Evolutionary conservation across 2,329 filamentous ascomycete genomes (phyloP).

Genomic region (Pyrenochaeta sp.): DNA sequence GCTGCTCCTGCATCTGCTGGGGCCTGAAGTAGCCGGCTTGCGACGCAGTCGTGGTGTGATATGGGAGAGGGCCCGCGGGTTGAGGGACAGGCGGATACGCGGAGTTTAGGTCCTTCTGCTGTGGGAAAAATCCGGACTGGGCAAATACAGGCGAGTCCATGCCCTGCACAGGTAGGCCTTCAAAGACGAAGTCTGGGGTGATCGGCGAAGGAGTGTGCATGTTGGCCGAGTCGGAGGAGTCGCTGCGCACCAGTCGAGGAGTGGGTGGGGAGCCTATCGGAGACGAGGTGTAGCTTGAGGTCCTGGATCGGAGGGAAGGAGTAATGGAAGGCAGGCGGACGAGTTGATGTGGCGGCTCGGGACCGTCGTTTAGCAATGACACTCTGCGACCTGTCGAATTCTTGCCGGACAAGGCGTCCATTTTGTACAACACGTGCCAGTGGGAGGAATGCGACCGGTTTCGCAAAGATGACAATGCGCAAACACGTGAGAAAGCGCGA

Average conservation of each 20-base stretch:
- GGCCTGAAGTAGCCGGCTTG: conserved; percentile 34
- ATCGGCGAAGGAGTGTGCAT: conserved; percentile 57
- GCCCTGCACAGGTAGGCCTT: conserved; percentile 23
- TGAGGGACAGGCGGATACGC: conserved; percentile 39
- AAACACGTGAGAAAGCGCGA: conserved; percentile 30
- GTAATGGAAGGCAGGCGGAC: conserved; percentile 48
- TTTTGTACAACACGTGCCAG: conserved; percentile 49
- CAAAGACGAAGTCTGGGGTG: conserved; percentile 53
- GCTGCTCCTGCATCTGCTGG: conserved; percentile 20
- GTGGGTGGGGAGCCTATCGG: conserved; percentile 57
- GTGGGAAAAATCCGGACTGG: conserved; percentile 38
- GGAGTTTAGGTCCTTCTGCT: conserved; percentile 35
- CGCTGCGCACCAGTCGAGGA: conserved; percentile 56
- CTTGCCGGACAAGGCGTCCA: conserved; percentile 57
- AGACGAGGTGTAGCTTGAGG: conserved; percentile 57
- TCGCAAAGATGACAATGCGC: conserved; percentile 16
- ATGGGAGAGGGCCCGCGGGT: conserved; percentile 29
- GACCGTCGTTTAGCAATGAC: conserved; percentile 60
- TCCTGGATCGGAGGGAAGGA: conserved; percentile 49
- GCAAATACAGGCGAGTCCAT: conserved; percentile 40
- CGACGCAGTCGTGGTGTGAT: conserved; percentile 25
- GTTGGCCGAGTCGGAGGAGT: conserved; percentile 56
- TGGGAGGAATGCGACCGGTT: conserved; percentile 37
- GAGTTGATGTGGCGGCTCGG: conserved; percentile 38
- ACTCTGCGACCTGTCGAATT: conserved; percentile 60